Base-by-base conservation (phyloP, 108 stramenopile genomes). In the Nitzschia inconspicua region DNA sequence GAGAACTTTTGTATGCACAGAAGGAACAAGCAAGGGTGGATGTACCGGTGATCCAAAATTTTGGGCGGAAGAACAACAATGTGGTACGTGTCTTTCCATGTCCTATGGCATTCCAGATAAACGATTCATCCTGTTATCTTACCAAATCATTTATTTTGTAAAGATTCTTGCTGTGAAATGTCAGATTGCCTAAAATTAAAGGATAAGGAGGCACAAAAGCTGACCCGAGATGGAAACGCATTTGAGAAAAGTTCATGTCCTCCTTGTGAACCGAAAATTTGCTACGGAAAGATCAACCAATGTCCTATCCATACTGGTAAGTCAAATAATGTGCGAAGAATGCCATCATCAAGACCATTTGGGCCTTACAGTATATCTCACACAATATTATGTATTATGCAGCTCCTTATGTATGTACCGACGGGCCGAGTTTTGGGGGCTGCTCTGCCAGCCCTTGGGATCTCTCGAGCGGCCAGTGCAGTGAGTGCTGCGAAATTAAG, bases 381-480 rank as follows among this genome's bases (percentile, higher is more conserved):
- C n/a, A n/a, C n/a, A n/a, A n/a, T n/a, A n/a, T n/a, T n/a, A n/a
- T n/a, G n/a, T n/a, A n/a, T n/a, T n/a, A n/a, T n/a, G n/a, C n/a
- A 9, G 83, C 87, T 35, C 87, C 83, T 2, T 88, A 72, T 34
- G 24, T 85, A 0, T 88, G 87, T 53, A 54, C 55, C 3, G 51
- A 51, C 23, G 87, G 87, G 34, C 28, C 62, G 4, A 73, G 44
- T 36, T 41, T 19, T 3, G 84, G 88, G 8, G 88, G 88, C 13
- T 89, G 88, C 62, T 69, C 84, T 26, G 48, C 78, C 11, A 50
- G 40, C 24, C 82, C 82, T 7, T 89, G 88, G 88, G 41, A 62
- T 1, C 9, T 68, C 9, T 18, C 13, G 24, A 47, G 49, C 4
- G 57, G 26, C 0, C 40, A 56, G 16, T 78, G 77, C 46, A 20